Conservation (phyloP, 2,329 filamentous ascomycete genomes). For the Emericellopsis atlantica region DNA sequence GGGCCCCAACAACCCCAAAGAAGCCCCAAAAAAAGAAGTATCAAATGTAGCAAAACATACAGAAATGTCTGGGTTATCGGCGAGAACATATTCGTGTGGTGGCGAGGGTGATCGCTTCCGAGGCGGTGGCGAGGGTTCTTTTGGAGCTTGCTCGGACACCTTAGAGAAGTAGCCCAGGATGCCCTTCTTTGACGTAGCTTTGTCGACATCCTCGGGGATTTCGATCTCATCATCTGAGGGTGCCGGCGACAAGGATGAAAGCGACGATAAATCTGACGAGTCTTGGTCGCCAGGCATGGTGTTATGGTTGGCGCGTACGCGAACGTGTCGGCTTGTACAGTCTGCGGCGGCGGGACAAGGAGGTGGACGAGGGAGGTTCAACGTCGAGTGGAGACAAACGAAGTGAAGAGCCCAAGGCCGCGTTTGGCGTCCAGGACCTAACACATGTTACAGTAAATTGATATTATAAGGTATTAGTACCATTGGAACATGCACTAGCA, state of each 20-base stretch:
- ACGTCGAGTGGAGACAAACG: background rate
- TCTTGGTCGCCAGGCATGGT: constrained; percentile 48
- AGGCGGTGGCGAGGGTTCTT: constrained; percentile 50
- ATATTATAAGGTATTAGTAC: no score
- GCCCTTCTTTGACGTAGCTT: constrained; percentile 35
- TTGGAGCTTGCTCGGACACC: constrained; percentile 34
- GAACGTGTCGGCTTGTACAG: constrained; percentile 8
- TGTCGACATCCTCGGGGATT: constrained; percentile 20
- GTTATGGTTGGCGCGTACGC: constrained; percentile 10
- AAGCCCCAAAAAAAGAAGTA: background rate
- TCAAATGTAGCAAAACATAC: constrained; percentile 43
- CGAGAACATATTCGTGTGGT: constrained; percentile 77
- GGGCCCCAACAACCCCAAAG: background rate
- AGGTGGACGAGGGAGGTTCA: constrained; percentile 3
- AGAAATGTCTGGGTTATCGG: constrained; percentile 84
- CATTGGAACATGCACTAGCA: no score
- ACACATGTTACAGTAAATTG: no score
- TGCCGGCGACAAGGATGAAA: constrained; percentile 33
- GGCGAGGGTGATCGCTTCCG: constrained; percentile 79
- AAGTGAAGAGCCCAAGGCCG: no score
- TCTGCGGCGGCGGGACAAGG: background rate
- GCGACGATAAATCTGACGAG: constrained; percentile 50
- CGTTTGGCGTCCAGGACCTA: no score
- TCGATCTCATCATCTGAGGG: constrained; percentile 37
- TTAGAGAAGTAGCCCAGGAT: constrained; percentile 59